phyloP scores from a whole-genome alignment of 2,329 filamentous ascomycete species.

The Botrytis deweyae region DNA sequence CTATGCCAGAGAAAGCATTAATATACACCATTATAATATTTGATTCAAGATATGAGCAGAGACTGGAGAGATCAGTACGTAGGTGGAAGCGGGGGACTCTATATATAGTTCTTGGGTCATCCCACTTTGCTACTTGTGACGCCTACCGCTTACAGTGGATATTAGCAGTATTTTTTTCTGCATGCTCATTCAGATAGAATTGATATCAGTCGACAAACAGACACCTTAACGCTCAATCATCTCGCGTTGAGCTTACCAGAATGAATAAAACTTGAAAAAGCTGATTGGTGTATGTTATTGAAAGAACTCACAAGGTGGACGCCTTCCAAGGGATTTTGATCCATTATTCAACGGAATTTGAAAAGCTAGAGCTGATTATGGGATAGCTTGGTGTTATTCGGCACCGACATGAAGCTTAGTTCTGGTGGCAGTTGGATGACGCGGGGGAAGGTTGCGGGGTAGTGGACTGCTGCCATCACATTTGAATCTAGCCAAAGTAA shows the following conservation, averaged over 20 bases:
- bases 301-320: background rate
- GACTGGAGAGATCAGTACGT: background rate
- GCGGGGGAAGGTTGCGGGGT: background rate
- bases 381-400: background rate
- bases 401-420: background rate
- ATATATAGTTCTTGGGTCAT: background rate
- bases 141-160: background rate
- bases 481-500: background rate
- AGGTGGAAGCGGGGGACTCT: background rate
- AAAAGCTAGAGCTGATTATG: background rate
- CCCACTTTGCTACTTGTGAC: background rate
- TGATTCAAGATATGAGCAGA: background rate
- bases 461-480: too few relatives aligned
- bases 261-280: background rate
- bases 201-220: background rate
- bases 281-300: background rate
- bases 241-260: background rate
- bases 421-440: background rate
- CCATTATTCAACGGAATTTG: background rate
- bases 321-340: background rate
- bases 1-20: background rate
- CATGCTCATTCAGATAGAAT: background rate
- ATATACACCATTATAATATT: background rate
- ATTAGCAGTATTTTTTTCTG: too few relatives aligned
- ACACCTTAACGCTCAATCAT: fast-evolving